Evolutionary conservation across 2,329 filamentous ascomycete species (phyloP), one percentile per base, ranked within the genome.

Genomic region (Colletotrichum incanum): DNA sequence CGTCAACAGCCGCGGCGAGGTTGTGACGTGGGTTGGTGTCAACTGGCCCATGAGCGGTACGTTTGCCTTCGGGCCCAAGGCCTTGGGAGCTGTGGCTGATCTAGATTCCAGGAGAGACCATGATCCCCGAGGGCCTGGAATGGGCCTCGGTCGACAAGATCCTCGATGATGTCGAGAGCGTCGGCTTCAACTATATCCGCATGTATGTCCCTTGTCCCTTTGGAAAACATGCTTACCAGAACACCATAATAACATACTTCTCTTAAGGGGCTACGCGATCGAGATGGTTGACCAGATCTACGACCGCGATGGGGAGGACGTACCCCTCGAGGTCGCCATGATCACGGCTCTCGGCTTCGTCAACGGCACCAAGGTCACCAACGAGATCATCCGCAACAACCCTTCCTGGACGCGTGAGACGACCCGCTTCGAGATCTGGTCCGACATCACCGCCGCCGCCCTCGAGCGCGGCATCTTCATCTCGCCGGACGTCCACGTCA

Each of bases 1-100:
- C 50, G 76, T 84, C 58, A 81, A 84, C 69, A 76, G 76, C 41
- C 78, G 79, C 2, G 81, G 80, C 31, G 76, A 79, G 7, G 79
- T 79, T 26, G 79, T 86, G 60, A 82, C 80, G 16, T 83, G 84
- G 69, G 85, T 84, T 8, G 86, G 87, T 1, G 82, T 84, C 7
- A 89, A 89, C 72, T 90, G 87, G 87, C 86, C 87, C 16, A 87
- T 86, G 9, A 83, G 85, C 43, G 83, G 84, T 88, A 90, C 75
- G 82, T 85, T 67, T 87, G 89, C 81, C 83, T 90, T 47, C 16
- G 16, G 26, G 3, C 14, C 28, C 28, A 5, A 6, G 9, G 23
- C 9, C 88, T 43, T 88, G 91, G 76, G 76, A 88, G 89, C 60
- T 82, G 91, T 50, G 84, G 89, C 81, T 86, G 86, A 79, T 85